A percentile compares a stretch with the other conserved stretches of the same genome.
These are phyloP conservation scores for Cercospora sp. DNA, from an alignment of 2,329 filamentous ascomycete genomes.

Conservation along the genomic window DNA sequence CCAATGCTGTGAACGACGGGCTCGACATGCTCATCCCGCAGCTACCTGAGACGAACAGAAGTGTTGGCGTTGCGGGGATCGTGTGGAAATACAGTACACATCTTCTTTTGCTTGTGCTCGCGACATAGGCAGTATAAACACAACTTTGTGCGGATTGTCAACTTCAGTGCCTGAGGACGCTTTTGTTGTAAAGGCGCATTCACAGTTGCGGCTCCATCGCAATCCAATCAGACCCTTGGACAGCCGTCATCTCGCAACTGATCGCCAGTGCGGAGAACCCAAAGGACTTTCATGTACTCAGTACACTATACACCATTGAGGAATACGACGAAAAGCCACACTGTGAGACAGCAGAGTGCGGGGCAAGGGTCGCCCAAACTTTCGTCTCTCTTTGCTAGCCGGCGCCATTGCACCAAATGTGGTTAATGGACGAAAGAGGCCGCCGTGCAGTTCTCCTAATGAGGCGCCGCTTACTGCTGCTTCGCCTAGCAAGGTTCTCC, in stretches of 20 bases:
- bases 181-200: background rate
- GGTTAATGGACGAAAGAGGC: conserved; percentile 11
- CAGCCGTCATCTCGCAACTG: background rate
- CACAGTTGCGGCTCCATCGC: background rate
- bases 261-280: background rate
- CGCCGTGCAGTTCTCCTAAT: background rate
- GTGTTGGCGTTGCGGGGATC: background rate
- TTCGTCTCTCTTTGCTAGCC: background rate
- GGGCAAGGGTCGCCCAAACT: background rate
- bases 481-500: conserved; percentile 7
- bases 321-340: conserved; percentile 2
- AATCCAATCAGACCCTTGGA: background rate
- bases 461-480: conserved; percentile 3
- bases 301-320: background rate
- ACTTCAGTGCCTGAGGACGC: background rate
- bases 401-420: background rate
- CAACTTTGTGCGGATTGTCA: background rate
- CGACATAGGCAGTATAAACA: background rate
- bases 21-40: background rate
- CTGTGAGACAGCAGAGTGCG: conserved; percentile 1
- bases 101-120: background rate
- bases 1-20: background rate
- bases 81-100: background rate
- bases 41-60: background rate
- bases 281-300: background rate